phyloP scores from a whole-genome alignment of 1,139 yeast species.

The Kodamaea derodonti region DNA sequence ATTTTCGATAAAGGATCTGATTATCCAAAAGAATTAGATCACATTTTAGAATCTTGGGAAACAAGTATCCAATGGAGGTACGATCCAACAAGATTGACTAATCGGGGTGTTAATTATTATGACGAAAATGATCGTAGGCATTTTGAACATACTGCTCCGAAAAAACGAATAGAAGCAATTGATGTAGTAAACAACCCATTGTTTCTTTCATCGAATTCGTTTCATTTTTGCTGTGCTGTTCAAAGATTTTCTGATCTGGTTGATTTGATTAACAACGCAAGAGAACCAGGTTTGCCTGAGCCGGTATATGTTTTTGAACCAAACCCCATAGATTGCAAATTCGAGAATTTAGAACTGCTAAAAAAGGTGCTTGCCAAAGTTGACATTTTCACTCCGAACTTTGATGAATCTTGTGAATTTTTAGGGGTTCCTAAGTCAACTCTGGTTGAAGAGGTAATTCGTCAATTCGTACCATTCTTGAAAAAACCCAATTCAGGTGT shows the following conservation, averaged over 20 bases:
- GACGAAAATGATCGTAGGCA: slow-evolving; percentile 57
- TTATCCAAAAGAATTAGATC: slow-evolving; percentile 52
- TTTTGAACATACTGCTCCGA: slow-evolving; percentile 48
- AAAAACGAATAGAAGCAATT: slow-evolving; percentile 55
- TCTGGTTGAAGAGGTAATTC: slow-evolving; percentile 29
- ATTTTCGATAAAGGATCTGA: slow-evolving; percentile 79
- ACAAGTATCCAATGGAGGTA: slow-evolving; percentile 56
- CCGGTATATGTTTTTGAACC: slow-evolving; percentile 79
- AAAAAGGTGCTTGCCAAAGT: slow-evolving; percentile 40
- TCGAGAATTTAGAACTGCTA: slow-evolving; percentile 44
- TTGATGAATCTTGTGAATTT: slow-evolving; percentile 71
- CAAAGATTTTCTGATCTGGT: slow-evolving; percentile 51
- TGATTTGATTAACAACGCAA: slow-evolving; percentile 21
- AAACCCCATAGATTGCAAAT: slow-evolving; percentile 67
- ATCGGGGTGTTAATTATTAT: slow-evolving; percentile 79
- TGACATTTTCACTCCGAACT: slow-evolving; percentile 75
- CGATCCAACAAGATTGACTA: slow-evolving; percentile 54
- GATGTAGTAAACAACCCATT: slow-evolving; percentile 48
- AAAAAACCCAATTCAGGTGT: slow-evolving; percentile 39
- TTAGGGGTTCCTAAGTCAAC: slow-evolving; percentile 27
- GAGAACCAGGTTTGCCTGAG: slow-evolving; percentile 3
- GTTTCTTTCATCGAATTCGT: slow-evolving; percentile 40
- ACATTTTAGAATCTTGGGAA: slow-evolving; percentile 54
- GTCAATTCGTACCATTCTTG: slow-evolving; percentile 37
- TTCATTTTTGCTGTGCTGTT: slow-evolving; percentile 77